Percentiles rank a stretch among this genome's conserved stretches.
These are phyloP conservation scores for Saprolegnia diclina DNA, from an alignment of 352 stramenopile genomes.

Conservation along the genomic window DNA sequence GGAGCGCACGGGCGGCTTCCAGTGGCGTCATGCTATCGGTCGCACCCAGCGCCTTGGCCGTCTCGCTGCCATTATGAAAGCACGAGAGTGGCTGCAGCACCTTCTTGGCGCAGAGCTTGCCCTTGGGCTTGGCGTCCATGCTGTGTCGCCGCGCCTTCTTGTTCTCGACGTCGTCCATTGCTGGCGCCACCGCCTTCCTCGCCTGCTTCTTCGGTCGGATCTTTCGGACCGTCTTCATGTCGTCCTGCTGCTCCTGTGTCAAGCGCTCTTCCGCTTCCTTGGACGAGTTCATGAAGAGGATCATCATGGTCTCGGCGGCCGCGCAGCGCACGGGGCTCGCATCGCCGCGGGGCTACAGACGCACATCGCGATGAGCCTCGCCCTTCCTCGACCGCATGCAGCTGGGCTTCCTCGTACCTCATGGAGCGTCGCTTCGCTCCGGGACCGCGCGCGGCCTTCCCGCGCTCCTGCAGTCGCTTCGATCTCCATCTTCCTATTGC, in stretches of 20 bases:
- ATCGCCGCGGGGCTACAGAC: background rate
- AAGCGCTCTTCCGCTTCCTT: conserved; percentile 25
- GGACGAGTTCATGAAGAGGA: conserved; percentile 27
- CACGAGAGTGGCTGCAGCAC: conserved; percentile 4
- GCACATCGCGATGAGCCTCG: background rate
- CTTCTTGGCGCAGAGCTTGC: background rate
- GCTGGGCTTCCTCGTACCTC: background rate
- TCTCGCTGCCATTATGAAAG: background rate
- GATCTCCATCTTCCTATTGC: background rate
- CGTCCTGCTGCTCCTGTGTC: conserved; percentile 20
- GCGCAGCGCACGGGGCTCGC: conserved; percentile 24
- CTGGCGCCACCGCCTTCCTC: background rate
- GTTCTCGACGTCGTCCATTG: background rate
- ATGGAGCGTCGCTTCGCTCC: background rate
- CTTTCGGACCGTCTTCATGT: conserved; percentile 20
- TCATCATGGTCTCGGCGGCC: conserved; percentile 28
- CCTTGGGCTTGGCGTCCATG: conserved; percentile 1
- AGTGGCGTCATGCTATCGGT: background rate
- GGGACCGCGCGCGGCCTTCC: background rate
- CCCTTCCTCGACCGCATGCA: background rate
- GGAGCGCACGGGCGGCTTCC: background rate
- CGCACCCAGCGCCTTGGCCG: background rate
- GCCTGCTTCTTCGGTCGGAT: conserved; percentile 6
- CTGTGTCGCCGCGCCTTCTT: conserved; percentile 5
- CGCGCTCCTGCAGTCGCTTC: background rate